Conservation (phyloP, 2,329 filamentous ascomycete genomes). For the Phialemonium atrogriseum region DNA sequence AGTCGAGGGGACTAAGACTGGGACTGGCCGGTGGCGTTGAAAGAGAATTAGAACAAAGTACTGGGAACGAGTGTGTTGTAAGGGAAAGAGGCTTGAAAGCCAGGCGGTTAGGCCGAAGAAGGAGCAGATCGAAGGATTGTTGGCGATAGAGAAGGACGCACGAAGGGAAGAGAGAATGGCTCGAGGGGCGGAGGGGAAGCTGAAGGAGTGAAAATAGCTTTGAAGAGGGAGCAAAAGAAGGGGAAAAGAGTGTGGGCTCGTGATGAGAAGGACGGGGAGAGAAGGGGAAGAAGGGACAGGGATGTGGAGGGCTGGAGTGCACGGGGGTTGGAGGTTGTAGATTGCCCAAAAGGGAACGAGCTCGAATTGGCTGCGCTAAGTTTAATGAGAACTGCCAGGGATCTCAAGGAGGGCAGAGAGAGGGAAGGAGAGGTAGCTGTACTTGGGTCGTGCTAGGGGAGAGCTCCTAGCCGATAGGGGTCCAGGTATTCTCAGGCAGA, state of each 20-base stretch:
- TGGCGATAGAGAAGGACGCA: too few species aligned
- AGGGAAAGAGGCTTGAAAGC: too few species aligned
- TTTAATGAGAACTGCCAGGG: slow-evolving; percentile 28
- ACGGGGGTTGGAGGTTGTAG: slow-evolving; percentile 20
- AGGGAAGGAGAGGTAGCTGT: too few species aligned
- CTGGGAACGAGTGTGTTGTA: slow-evolving; percentile 12
- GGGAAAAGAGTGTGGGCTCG: slow-evolving; percentile 6
- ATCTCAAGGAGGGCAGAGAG: slow-evolving; percentile 8
- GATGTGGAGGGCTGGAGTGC: slow-evolving; percentile 12
- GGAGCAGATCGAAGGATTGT: too few species aligned
- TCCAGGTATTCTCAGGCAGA: too few species aligned
- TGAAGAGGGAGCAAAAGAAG: slow-evolving; percentile 9
- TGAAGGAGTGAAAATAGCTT: slow-evolving; percentile 8
- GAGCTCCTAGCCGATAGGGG: too few species aligned
- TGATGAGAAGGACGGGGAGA: slow-evolving; percentile 5
- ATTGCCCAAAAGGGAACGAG: slow-evolving; percentile 26
- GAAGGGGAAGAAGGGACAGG: slow-evolving; percentile 10
- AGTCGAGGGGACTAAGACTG: neutral
- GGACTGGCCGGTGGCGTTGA: slow-evolving; percentile 3
- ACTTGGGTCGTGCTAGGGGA: too few species aligned
- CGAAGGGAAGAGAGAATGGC: too few species aligned
- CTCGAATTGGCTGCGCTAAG: slow-evolving; percentile 30
- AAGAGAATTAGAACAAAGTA: slow-evolving; percentile 10
- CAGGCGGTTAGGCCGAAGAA: too few species aligned
- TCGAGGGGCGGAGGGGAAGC: slow-evolving; percentile 7